Conservation (phyloP, 2,329 filamentous ascomycete species). For the Didymellaceae sp. region DNA sequence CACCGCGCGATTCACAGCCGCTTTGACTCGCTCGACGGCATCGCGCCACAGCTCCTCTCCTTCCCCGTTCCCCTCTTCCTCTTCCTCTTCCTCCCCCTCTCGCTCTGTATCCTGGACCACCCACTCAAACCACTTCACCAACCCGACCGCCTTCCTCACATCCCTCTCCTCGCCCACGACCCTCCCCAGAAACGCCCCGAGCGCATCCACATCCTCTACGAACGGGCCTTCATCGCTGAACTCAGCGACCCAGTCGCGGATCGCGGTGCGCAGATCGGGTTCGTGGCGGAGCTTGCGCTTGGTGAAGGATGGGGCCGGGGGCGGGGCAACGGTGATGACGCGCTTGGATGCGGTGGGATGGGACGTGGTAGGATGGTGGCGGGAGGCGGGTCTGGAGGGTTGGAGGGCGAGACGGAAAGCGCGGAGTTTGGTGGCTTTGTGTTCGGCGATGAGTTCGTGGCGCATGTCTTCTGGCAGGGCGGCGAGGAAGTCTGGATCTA, state of each 20-base stretch:
- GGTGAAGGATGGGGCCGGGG: conserved; percentile 67
- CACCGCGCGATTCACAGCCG: conserved; percentile 52
- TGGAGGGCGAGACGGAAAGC: conserved; percentile 39
- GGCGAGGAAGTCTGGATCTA: conserved; percentile 71
- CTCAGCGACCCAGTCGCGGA: conserved; percentile 76
- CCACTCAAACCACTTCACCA: conserved; percentile 69
- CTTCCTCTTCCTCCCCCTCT: conserved; percentile 16
- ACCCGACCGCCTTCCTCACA: conserved; percentile 72
- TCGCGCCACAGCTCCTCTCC: conserved; percentile 41
- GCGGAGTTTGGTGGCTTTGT: conserved; percentile 52
- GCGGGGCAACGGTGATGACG: conserved; percentile 55
- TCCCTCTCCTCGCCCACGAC: conserved; percentile 80
- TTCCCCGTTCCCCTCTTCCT: conserved; percentile 12
- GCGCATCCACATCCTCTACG: conserved; percentile 74
- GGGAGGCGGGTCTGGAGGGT: neutral
- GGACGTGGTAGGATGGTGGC: neutral
- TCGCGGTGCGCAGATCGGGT: conserved; percentile 73
- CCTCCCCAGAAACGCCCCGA: conserved; percentile 73
- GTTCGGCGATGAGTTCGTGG: conserved; percentile 76
- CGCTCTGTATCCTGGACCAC: conserved; percentile 41
- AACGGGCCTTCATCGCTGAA: conserved; percentile 80
- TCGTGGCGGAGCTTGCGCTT: conserved; percentile 61
- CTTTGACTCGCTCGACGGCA: conserved; percentile 50
- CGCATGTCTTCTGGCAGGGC: conserved; percentile 76
- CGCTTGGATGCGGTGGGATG: neutral